phyloP scores from a whole-genome alignment of 768 basidiomycete species.

The Lentinula detonsa region DNA sequence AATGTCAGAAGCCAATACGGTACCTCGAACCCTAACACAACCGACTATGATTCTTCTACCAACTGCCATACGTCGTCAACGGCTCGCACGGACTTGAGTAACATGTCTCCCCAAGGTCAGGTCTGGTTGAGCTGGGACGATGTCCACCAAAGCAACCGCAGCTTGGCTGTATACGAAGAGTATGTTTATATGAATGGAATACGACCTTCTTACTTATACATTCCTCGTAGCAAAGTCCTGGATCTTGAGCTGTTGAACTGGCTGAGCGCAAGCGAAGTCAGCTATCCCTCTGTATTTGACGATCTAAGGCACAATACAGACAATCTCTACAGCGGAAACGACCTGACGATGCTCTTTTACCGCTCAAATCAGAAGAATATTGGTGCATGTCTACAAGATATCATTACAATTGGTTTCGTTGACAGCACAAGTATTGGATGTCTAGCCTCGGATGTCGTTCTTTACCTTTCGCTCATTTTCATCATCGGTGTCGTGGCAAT shows the following conservation, averaged over 20 bases:
- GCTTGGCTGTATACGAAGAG: slow-evolving; percentile 93
- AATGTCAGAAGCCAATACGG: slow-evolving; percentile 80
- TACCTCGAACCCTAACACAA: slow-evolving; percentile 53
- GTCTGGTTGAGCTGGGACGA: slow-evolving; percentile 95
- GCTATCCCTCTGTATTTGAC: slow-evolving; percentile 81
- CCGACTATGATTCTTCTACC: slow-evolving; percentile 55
- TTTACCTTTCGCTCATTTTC: slow-evolving; percentile 93
- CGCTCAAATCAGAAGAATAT: slow-evolving; percentile 63
- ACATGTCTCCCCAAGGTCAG: slow-evolving; percentile 60
- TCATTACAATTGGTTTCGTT: slow-evolving; percentile 86
- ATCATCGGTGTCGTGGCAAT: slow-evolving; percentile 96
- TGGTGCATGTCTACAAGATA: slow-evolving; percentile 81
- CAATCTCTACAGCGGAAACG: slow-evolving; percentile 72
- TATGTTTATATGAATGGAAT: slow-evolving; percentile 34
- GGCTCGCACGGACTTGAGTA: slow-evolving; percentile 48
- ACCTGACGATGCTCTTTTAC: slow-evolving; percentile 81
- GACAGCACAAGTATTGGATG: slow-evolving; percentile 95
- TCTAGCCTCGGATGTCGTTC: slow-evolving; percentile 90
- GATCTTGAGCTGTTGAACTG: slow-evolving; percentile 82
- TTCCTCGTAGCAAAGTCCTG: slow-evolving; percentile 62
- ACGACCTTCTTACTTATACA: slow-evolving; percentile 4
- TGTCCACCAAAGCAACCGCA: slow-evolving; percentile 58
- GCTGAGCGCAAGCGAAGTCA: slow-evolving; percentile 77
- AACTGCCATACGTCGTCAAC: slow-evolving; percentile 66
- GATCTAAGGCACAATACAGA: slow-evolving; percentile 55